Evolutionary conservation across 2,329 filamentous ascomycete genomes (phyloP).

Genomic region (Pseudogymnoascus sp.): DNA sequence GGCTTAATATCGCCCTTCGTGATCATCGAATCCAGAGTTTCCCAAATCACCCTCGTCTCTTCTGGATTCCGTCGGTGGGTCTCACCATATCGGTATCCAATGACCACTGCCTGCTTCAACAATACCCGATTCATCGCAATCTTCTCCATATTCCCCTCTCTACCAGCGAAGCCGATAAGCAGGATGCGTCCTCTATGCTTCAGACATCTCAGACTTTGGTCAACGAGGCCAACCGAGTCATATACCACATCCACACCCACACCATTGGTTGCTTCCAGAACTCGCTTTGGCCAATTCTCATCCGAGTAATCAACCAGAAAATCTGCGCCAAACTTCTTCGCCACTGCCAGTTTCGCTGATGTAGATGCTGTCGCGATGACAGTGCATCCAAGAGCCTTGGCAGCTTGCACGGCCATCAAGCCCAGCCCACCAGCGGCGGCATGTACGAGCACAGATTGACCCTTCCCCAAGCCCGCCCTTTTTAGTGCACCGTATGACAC

Average conservation of each 20-base stretch:
- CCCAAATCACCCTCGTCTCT: slow-evolving; percentile 41
- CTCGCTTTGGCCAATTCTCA: slow-evolving; percentile 41
- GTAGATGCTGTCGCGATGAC: slow-evolving; percentile 46
- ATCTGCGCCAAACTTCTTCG: slow-evolving; percentile 33
- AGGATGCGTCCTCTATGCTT: slow-evolving; percentile 46
- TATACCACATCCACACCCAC: slow-evolving; percentile 49
- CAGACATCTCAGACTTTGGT: slow-evolving; percentile 44
- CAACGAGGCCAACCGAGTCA: slow-evolving; percentile 49
- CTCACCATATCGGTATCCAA: slow-evolving; percentile 52
- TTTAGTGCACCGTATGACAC: slow-evolving; percentile 45
- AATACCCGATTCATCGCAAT: slow-evolving; percentile 47
- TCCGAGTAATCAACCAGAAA: slow-evolving; percentile 34
- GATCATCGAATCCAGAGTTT: slow-evolving; percentile 41
- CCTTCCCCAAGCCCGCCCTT: slow-evolving; percentile 33
- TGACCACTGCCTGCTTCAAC: slow-evolving; percentile 43
- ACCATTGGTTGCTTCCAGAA: slow-evolving; percentile 39
- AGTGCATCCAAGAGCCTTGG: slow-evolving; percentile 41
- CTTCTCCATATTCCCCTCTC: slow-evolving; percentile 43
- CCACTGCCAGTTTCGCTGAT: slow-evolving; percentile 36
- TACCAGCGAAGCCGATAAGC: slow-evolving; percentile 50
- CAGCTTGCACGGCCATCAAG: slow-evolving; percentile 47
- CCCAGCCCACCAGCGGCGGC: slow-evolving; percentile 48
- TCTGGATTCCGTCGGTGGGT: slow-evolving; percentile 41
- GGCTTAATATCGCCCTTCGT: slow-evolving; percentile 40
- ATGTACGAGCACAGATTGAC: slow-evolving; percentile 45